Conservation (phyloP, 495 filamentous ascomycete species). For the Aspergillus cristatus region DNA sequence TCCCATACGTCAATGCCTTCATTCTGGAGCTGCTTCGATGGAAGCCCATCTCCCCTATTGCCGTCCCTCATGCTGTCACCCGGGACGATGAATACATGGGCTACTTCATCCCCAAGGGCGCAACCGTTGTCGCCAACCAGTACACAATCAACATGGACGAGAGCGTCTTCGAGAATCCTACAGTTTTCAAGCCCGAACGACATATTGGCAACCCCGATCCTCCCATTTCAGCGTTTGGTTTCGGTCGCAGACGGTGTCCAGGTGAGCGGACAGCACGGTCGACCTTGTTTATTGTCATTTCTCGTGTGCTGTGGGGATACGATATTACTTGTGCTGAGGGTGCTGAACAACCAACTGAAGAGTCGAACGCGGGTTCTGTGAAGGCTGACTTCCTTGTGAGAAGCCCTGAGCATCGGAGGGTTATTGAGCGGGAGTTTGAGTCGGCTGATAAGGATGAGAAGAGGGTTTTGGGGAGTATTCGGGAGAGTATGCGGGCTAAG, state of each 20-base stretch:
- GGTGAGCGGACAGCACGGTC: constrained; percentile 25
- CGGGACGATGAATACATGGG: constrained; percentile 46
- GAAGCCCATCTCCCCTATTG: constrained; percentile 46
- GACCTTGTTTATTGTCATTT: constrained; percentile 4
- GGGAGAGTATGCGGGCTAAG: too few species aligned
- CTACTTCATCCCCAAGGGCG: constrained; percentile 43
- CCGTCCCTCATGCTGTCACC: constrained; percentile 45
- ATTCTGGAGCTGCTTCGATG: constrained; percentile 53
- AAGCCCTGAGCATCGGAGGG: too few species aligned
- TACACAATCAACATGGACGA: constrained; percentile 31
- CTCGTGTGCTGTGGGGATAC: constrained; percentile 4
- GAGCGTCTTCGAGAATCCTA: constrained; percentile 24
- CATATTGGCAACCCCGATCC: constrained; percentile 29
- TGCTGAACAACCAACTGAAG: too few species aligned
- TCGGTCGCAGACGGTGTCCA: constrained; percentile 49
- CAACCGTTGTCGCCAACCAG: constrained; percentile 35
- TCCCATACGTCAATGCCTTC: constrained; percentile 43
- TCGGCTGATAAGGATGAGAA: too few species aligned
- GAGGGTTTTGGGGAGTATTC: too few species aligned
- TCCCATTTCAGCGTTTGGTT: constrained; percentile 42
- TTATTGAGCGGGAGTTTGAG: too few species aligned
- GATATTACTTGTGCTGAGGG: too few species aligned
- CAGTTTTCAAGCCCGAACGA: constrained; percentile 29
- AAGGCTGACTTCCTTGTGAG: too few species aligned
- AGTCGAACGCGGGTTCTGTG: too few species aligned